Percentiles rank a stretch among this genome's conserved stretches.
phyloP scores from a whole-genome alignment of 495 filamentous ascomycete genomes.

The Aeminium ludgeri region DNA sequence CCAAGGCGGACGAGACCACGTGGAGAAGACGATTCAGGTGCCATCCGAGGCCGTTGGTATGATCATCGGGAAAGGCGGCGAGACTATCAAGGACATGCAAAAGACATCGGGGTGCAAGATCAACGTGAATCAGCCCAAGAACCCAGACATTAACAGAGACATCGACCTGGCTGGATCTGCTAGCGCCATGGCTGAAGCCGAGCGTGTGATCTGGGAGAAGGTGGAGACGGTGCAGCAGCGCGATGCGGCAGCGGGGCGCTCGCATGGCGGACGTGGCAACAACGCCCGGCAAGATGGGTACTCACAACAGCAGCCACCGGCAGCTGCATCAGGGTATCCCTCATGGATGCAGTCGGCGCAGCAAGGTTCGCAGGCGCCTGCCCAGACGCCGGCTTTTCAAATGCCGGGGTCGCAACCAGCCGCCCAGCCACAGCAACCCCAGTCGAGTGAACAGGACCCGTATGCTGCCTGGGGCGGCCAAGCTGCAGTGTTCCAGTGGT shows the following conservation, averaged over 20 bases:
- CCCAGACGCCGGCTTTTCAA: constrained; percentile 21
- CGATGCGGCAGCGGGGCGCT: constrained; percentile 10
- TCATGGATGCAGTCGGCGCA: constrained; percentile 16
- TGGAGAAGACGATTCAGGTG: constrained; percentile 63
- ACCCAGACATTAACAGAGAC: constrained; percentile 57
- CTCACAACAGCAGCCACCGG: constrained; percentile 29
- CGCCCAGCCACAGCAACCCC: constrained; percentile 23
- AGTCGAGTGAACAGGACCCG: constrained; percentile 38
- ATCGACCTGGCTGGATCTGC: constrained; percentile 60
- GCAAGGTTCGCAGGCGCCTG: constrained; percentile 15
- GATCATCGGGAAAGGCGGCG: constrained; percentile 76
- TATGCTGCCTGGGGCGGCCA: constrained; percentile 54
- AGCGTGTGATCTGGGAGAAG: constrained; percentile 66
- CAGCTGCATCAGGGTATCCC: constrained; percentile 15
- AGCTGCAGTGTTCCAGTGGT: constrained; percentile 47
- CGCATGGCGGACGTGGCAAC: constrained; percentile 23
- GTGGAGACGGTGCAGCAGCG: constrained; percentile 53
- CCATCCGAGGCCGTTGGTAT: constrained; percentile 77
- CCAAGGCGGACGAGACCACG: constrained; percentile 37
- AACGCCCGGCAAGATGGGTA: constrained; percentile 21
- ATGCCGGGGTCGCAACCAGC: constrained; percentile 30
- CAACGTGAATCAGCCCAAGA: constrained; percentile 60
- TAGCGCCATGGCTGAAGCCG: constrained; percentile 56
- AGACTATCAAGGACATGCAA: constrained; percentile 80
- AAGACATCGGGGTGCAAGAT: constrained; percentile 69